Percentiles rank a stretch among this genome's conserved stretches.
Conservation (phyloP, 208 protist genomes). For the Strigomonas culicis region DNA sequence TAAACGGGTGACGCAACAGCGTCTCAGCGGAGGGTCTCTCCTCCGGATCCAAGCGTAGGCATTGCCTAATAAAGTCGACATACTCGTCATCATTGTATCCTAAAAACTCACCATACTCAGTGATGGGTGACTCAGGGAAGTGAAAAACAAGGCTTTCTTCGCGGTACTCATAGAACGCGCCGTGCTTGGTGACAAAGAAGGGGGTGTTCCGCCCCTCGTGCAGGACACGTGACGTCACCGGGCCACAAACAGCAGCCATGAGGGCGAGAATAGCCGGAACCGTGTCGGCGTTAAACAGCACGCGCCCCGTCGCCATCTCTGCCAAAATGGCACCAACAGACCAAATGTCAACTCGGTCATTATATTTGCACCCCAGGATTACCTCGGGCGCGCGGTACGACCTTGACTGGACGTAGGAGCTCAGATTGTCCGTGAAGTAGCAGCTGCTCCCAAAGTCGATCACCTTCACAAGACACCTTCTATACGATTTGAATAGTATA, state of each 20-base stretch:
- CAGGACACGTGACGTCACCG: constrained; percentile 64
- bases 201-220: constrained; percentile 90
- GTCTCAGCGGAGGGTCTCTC: constrained; percentile 47
- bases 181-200: constrained; percentile 92
- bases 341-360: constrained; percentile 87
- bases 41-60: constrained; percentile 55
- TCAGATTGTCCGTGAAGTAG: constrained; percentile 67
- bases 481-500: constrained; percentile 68
- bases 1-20: constrained; percentile 66
- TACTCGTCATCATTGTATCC: constrained; percentile 55
- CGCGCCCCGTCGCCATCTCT: constrained; percentile 91
- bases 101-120: constrained; percentile 33
- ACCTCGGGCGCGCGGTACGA: constrained; percentile 95
- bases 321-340: constrained; percentile 91
- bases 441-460: constrained; percentile 89
- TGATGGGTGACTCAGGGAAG: constrained; percentile 47
- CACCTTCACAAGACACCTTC: constrained; percentile 77
- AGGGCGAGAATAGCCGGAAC: constrained; percentile 58
- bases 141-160: constrained; percentile 55
- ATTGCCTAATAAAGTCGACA: constrained; percentile 70
- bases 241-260: constrained; percentile 65
- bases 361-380: constrained; percentile 81
- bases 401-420: constrained; percentile 89
- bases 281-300: constrained; percentile 87
- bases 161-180: constrained; percentile 67